Evolutionary conservation across 371 early-diverging fungal species (phyloP).

Genomic region (Coemansia sp.): DNA sequence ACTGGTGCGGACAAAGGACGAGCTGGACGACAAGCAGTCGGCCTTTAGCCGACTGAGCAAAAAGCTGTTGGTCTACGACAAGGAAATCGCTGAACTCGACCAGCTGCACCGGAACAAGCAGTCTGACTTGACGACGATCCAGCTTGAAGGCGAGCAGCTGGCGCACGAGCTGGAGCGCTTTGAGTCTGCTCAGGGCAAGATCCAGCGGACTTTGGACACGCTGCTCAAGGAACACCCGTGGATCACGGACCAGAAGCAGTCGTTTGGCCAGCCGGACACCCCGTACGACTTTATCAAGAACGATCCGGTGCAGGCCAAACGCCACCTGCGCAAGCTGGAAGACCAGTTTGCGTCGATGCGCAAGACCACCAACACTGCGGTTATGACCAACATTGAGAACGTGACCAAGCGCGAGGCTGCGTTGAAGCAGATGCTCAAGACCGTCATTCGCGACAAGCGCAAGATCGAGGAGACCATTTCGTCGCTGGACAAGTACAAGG

Average conservation of each 20-base stretch:
- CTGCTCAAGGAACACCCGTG: slow-evolving; percentile 74
- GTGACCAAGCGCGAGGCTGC: slow-evolving; percentile 87
- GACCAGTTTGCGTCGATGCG: slow-evolving; percentile 75
- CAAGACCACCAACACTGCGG: slow-evolving; percentile 87
- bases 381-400: slow-evolving; percentile 93
- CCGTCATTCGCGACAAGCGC: slow-evolving; percentile 87
- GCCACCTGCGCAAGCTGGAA: slow-evolving; percentile 69
- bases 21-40: slow-evolving; percentile 54
- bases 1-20: slow-evolving; percentile 47
- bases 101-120: slow-evolving; percentile 63
- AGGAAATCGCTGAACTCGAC: slow-evolving; percentile 67
- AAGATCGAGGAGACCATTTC: slow-evolving; percentile 94
- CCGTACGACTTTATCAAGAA: slow-evolving; percentile 77
- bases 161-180: slow-evolving; percentile 66
- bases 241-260: slow-evolving; percentile 87
- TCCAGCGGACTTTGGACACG: slow-evolving; percentile 56
- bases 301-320: slow-evolving; percentile 69
- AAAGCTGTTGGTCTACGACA: slow-evolving; percentile 57
- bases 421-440: slow-evolving; percentile 83
- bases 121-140: slow-evolving; percentile 59
- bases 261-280: slow-evolving; percentile 80
- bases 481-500: slow-evolving; percentile 86
- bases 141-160: slow-evolving; percentile 70
- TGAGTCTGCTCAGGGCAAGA: slow-evolving; percentile 62
- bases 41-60: slow-evolving; percentile 53